These are phyloP conservation scores for Lavandula angustifolia DNA, from an alignment of 257 asterid genomes.

Conservation along the genomic window DNA sequence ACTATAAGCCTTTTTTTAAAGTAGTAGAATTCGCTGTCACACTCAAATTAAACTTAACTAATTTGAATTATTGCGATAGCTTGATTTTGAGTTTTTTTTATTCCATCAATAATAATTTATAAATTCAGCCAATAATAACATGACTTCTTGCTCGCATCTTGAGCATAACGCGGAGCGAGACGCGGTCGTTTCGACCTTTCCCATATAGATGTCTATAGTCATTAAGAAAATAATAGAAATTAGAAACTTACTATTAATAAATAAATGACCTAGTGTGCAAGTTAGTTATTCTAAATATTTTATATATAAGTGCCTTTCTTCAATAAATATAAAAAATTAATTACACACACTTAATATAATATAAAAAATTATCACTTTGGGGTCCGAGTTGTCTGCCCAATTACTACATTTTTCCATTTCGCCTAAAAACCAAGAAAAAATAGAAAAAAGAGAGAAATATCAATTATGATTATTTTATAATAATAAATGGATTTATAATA, in stretches of 20 bases:
- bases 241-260: not conserved
- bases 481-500: not conserved
- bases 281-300: no score
- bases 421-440: no score
- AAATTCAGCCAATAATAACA: not conserved
- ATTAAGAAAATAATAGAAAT: conserved; percentile 20
- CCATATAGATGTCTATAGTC: conserved; percentile 1
- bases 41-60: no score
- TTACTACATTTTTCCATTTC: not conserved
- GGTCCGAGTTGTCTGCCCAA: conserved; percentile 6
- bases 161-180: conserved; percentile 38
- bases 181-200: conserved; percentile 32
- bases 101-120: no score
- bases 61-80: no score
- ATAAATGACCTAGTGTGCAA: not conserved
- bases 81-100: no score
- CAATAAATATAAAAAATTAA: no score
- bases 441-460: no score
- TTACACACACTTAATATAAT: not conserved
- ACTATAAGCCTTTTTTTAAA: no score
- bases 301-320: no score
- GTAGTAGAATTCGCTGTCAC: no score
- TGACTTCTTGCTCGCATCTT: not conserved
- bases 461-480: no score
- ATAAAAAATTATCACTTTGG: not conserved